phyloP scores from a whole-genome alignment of 2,329 filamentous ascomycete genomes.

The Aspergillus oerlinghausenensis region DNA sequence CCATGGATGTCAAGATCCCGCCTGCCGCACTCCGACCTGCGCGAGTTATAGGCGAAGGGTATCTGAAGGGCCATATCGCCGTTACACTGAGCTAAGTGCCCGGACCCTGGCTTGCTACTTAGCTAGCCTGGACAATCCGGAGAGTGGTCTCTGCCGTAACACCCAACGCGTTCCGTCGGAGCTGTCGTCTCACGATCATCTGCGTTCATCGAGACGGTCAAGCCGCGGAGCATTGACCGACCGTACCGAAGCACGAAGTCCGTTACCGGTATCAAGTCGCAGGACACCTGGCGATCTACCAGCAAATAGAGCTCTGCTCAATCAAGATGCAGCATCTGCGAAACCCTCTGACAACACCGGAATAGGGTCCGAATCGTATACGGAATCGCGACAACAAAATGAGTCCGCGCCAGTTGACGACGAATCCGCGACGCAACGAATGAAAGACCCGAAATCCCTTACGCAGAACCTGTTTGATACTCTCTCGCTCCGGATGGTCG shows the following conservation, averaged over 20 bases:
- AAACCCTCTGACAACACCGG: background rate
- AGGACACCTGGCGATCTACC: background rate
- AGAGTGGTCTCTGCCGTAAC: conserved; percentile 62
- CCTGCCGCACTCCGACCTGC: conserved; percentile 72
- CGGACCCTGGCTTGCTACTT: conserved; percentile 75
- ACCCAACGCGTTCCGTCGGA: conserved; percentile 26
- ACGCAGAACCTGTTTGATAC: conserved; percentile 55
- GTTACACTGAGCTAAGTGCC: conserved; percentile 77
- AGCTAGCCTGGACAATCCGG: conserved; percentile 73
- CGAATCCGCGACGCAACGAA: conserved; percentile 19
- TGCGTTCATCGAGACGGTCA: conserved; percentile 27
- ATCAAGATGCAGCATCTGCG: background rate
- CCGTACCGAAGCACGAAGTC: conserved; percentile 2
- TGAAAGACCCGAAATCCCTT: conserved; percentile 58
- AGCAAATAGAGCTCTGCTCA: background rate
- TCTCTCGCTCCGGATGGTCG: conserved; percentile 41
- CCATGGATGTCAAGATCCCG: conserved; percentile 66
- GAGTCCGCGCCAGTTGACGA: conserved; percentile 18
- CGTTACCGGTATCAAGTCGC: background rate
- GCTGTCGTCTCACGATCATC: conserved; percentile 20
- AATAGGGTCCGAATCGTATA: background rate
- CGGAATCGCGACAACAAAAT: conserved; percentile 4
- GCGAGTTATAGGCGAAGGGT: conserved; percentile 70
- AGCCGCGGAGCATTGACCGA: conserved; percentile 24
- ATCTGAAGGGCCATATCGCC: conserved; percentile 64